Evolutionary conservation across 2,329 filamentous ascomycete species (phyloP).

Genomic region (Diplodia intermedia): DNA sequence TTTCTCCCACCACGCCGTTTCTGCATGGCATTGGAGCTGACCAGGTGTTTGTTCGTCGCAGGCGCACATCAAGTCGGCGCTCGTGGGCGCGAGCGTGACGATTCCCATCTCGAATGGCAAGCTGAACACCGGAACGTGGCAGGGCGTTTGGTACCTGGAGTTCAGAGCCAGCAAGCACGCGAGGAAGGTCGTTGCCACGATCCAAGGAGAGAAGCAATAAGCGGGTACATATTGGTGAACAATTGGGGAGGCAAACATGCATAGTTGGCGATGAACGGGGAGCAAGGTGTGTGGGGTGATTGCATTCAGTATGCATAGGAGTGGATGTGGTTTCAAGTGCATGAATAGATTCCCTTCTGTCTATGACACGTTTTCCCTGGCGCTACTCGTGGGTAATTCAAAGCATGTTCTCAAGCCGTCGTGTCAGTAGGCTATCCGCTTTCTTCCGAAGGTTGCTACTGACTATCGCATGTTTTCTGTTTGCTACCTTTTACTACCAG

Average conservation of each 20-base stretch:
- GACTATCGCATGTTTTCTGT: no score
- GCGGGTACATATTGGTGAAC: neutral
- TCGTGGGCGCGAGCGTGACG: constrained; percentile 87
- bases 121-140: constrained; percentile 75
- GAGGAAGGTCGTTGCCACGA: constrained; percentile 86
- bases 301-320: neutral
- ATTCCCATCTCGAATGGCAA: constrained; percentile 89
- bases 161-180: constrained; percentile 79
- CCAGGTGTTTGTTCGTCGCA: constrained; percentile 43
- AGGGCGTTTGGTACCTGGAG: constrained; percentile 95
- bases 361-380: neutral
- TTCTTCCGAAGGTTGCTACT: no score
- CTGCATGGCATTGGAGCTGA: neutral
- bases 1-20: neutral
- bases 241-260: no score
- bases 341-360: neutral
- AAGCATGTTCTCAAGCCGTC: no score
- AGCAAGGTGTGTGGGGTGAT: neutral
- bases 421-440: no score
- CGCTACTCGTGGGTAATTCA: neutral
- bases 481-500: no score
- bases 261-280: neutral
- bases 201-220: constrained; percentile 79
- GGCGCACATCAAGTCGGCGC: constrained; percentile 90
- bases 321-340: neutral